phyloP scores from a whole-genome alignment of 2,329 filamentous ascomycete genomes.

The Fusarium multiceps region DNA sequence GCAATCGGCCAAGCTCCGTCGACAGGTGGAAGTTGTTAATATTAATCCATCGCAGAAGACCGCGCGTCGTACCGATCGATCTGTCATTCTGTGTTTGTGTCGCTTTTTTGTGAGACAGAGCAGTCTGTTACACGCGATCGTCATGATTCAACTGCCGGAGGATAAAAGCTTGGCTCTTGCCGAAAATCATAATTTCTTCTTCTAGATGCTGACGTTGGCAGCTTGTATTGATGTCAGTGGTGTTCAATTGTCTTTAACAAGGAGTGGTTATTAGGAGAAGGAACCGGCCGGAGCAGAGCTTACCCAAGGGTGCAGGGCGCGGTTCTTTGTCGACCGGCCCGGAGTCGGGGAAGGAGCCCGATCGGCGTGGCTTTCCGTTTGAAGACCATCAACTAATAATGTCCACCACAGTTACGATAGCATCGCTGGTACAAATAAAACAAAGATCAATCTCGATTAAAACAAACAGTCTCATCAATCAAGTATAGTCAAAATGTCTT shows the following conservation, averaged over 20 bases:
- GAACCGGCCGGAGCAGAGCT: too few relatives aligned
- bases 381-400: background rate
- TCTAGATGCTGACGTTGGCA: background rate
- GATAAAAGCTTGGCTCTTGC: conserved; percentile 2
- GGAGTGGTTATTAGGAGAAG: background rate
- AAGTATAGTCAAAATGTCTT: conserved; percentile 7
- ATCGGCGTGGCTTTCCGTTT: conserved; percentile 4
- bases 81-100: conserved; percentile 2
- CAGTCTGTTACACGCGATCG: background rate
- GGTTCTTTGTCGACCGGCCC: background rate
- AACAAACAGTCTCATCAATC: background rate
- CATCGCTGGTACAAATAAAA: background rate
- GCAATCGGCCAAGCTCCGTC: background rate
- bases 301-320: background rate
- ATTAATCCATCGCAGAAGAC: background rate
- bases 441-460: background rate
- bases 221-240: background rate
- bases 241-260: background rate
- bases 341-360: background rate
- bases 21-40: background rate
- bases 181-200: background rate
- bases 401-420: background rate
- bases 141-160: conserved; percentile 25
- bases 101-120: background rate
- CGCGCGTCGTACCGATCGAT: conserved; percentile 10